Conservation (phyloP, 1,284 basidiomycete genomes). For the Pascua sp. region DNA sequence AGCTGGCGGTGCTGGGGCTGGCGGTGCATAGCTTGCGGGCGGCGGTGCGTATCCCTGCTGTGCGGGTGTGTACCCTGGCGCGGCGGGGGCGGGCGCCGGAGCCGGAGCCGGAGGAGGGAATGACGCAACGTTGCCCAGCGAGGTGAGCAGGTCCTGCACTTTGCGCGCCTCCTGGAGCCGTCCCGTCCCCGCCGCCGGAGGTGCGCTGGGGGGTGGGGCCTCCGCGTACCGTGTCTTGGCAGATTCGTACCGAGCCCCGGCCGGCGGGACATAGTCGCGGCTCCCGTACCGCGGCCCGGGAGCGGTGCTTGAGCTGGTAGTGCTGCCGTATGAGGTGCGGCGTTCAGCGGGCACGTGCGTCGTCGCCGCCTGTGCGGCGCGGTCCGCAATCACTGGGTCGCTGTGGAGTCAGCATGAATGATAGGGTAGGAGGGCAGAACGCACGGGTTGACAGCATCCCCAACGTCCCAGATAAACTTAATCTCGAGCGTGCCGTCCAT, state of each 20-base stretch:
- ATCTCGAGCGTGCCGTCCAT: slow-evolving; percentile 86
- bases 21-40: background rate
- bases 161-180: slow-evolving; percentile 38
- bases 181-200: slow-evolving; percentile 22
- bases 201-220: slow-evolving; percentile 4
- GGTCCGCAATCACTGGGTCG: slow-evolving; percentile 10
- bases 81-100: background rate
- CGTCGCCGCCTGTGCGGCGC: slow-evolving; percentile 1
- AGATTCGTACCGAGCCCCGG: no score
- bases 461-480: slow-evolving; percentile 78
- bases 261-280: no score
- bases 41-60: background rate
- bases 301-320: background rate
- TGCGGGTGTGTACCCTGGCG: background rate
- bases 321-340: background rate
- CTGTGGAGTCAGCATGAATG: background rate
- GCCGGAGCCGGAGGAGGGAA: slow-evolving; percentile 1
- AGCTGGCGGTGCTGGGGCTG: background rate
- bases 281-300: background rate
- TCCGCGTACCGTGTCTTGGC: slow-evolving; percentile 8
- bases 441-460: slow-evolving; percentile 48
- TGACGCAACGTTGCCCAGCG: slow-evolving; percentile 19
- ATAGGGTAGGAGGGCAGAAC: slow-evolving; percentile 1
- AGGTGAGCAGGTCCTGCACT: slow-evolving; percentile 34
- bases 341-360: background rate